Base-by-base conservation (phyloP, 345 rosid genomes). In the Excoecaria agallocha region DNA sequence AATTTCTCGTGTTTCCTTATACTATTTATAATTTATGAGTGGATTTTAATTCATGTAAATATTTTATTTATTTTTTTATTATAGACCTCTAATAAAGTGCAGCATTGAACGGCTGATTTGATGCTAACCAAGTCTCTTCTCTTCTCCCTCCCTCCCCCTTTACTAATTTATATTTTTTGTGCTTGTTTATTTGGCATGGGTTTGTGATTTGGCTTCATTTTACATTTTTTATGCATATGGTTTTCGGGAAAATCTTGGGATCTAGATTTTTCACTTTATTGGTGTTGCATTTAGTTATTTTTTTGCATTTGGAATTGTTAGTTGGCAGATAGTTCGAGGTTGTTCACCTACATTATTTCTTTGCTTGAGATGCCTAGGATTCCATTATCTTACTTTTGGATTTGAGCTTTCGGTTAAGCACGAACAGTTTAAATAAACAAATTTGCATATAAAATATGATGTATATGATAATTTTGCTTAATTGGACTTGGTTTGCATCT, bases 261-360 rank as follows among this genome's bases (percentile, higher is more conserved):
- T 78, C 76, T 68, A 77, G 77, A 75, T 10, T 73, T 41, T 35
- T 64, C 46, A 10, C 13, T 50, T 63, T 56, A 72, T 35, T 65
- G 20, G 12, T 71, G 60, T 78, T 78, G 72, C 51, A 30, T 69
- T 76, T 73, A 72, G 64, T 30, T 72, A 51, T n/a, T 11, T 50
- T 38, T 75, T 41, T 49, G 63, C 17, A 25, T 69, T 13, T 25
- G 6, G 16, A 17, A 17, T 1, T 57, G 70, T 57, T 57, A n/a
- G 62, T 17, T 69, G 37, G 15, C 59, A 59, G 37, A 25, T 59
- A 13, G 12, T 46, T 56, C 35, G n/a, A 68, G 71, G 41, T 68
- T 2, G 6, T n/a, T 66, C 69, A n/a, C 45, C 37, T 20, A 43
- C 20, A 15, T 25, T 24, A 3, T 49, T 68, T 3, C 10, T 57